These are phyloP conservation scores for Alternaria gansuensis DNA, from an alignment of 2,329 filamentous ascomycete species.

Conservation along the genomic window DNA sequence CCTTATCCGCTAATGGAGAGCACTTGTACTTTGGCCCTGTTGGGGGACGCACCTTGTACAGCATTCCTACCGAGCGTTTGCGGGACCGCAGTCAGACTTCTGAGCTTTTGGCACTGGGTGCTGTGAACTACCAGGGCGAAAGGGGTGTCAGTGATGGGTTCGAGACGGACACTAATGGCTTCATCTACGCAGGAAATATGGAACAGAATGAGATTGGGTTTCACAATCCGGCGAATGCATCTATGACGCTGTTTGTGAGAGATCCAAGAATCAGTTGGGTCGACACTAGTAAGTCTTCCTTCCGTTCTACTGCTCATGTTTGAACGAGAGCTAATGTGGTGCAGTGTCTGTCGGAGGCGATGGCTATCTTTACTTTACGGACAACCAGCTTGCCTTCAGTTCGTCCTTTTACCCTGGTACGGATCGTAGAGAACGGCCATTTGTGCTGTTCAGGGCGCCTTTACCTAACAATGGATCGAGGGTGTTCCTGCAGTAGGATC, in stretches of 20 bases:
- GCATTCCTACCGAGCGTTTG: conserved; percentile 56
- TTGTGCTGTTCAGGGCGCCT: conserved; percentile 54
- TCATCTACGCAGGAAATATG: conserved; percentile 61
- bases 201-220: conserved; percentile 55
- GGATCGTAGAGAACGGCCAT: conserved; percentile 56
- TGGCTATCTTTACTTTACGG: conserved; percentile 64
- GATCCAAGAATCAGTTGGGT: conserved; percentile 61
- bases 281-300: conserved; percentile 54
- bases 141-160: conserved; percentile 63
- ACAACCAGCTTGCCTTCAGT: conserved; percentile 59
- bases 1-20: conserved; percentile 59
- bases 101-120: conserved; percentile 57
- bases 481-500: conserved; percentile 33
- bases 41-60: conserved; percentile 57
- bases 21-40: conserved; percentile 60
- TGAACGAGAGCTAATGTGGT: not conserved
- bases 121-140: conserved; percentile 56
- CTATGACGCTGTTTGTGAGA: conserved; percentile 55
- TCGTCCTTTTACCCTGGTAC: conserved; percentile 53
- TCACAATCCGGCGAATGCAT: conserved; percentile 59
- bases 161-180: conserved; percentile 61
- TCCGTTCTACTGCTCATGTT: not conserved
- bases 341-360: conserved; percentile 54
- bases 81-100: conserved; percentile 50
- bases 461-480: conserved; percentile 57